Conservation (phyloP, 2,329 filamentous ascomycete genomes). For the Clonostachys rhizophaga region DNA sequence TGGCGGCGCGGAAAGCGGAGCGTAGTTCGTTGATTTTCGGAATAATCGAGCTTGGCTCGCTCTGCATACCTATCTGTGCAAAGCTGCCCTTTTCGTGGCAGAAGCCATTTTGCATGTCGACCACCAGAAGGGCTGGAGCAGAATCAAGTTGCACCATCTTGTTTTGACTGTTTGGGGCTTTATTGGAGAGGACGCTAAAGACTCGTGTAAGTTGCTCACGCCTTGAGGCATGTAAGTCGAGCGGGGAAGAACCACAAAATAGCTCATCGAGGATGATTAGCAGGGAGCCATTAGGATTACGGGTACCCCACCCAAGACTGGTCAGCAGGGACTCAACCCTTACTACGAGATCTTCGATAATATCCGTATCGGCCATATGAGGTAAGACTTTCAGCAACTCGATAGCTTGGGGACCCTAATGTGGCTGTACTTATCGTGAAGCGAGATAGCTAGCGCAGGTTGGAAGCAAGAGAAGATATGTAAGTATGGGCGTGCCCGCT, state of each 20-base stretch:
- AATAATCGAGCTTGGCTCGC: neutral
- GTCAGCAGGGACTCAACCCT: no score
- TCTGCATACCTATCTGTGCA: neutral
- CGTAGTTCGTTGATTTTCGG: neutral
- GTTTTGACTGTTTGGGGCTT: neutral
- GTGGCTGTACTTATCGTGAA: no score
- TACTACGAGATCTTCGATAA: no score
- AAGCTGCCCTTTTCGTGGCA: neutral
- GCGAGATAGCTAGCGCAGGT: no score
- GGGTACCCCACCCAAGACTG: no score
- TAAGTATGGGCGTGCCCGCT: no score
- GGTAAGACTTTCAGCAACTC: no score
- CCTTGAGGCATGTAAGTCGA: neutral
- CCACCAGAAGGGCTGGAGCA: neutral
- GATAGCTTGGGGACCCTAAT: no score
- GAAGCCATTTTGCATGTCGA: neutral
- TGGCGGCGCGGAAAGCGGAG: neutral
- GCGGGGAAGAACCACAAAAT: neutral
- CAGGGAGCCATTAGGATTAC: no score
- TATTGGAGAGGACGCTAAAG: neutral
- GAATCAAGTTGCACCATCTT: neutral
- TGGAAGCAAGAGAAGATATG: no score
- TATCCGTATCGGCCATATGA: no score
- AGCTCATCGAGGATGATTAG: neutral
- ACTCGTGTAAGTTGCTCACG: neutral